These are phyloP conservation scores for Austroboletus niveus DNA, from an alignment of 1,284 basidiomycete species.

Conservation along the genomic window DNA sequence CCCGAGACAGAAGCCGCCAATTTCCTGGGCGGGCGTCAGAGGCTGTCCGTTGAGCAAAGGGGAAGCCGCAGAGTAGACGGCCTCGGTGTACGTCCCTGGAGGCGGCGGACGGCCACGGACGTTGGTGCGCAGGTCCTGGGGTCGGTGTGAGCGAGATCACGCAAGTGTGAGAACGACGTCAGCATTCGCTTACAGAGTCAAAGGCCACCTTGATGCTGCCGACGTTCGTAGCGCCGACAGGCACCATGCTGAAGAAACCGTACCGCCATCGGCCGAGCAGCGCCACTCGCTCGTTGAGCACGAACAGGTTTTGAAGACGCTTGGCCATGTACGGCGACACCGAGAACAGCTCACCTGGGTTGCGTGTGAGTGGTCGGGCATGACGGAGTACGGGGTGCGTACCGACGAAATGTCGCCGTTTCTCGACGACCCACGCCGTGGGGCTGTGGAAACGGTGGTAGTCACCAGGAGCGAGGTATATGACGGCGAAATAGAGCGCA, in stretches of 20 bases:
- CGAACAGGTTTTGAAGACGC: conserved; percentile 90
- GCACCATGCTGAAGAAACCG: conserved; percentile 97
- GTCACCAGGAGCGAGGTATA: conserved; percentile 98
- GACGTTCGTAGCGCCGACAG: conserved; percentile 98
- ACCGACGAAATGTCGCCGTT: conserved; percentile 92
- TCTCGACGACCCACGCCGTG: conserved; percentile 96
- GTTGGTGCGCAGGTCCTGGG: conserved; percentile 80
- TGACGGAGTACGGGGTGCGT: conserved; percentile 11
- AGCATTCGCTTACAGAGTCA: conserved; percentile 61
- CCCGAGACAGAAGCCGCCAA: conserved; percentile 93
- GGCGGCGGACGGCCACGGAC: conserved; percentile 70
- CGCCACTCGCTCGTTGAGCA: conserved; percentile 96
- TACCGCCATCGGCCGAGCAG: conserved; percentile 94
- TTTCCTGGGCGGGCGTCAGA: conserved; percentile 84
- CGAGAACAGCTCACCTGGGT: conserved; percentile 85
- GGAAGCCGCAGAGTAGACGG: conserved; percentile 83
- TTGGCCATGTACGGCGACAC: conserved; percentile 97
- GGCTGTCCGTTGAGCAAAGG: conserved; percentile 87
- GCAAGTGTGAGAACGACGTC: not conserved
- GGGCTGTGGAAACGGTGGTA: conserved; percentile 98
- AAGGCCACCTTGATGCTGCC: conserved; percentile 97
- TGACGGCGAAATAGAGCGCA: conserved; percentile 88
- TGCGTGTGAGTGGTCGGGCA: too few relatives aligned
- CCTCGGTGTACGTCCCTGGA: conserved; percentile 90
- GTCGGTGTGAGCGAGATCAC: not conserved